Evolutionary conservation across 306 rosid species (phyloP).

Genomic region (Malus fusca): DNA sequence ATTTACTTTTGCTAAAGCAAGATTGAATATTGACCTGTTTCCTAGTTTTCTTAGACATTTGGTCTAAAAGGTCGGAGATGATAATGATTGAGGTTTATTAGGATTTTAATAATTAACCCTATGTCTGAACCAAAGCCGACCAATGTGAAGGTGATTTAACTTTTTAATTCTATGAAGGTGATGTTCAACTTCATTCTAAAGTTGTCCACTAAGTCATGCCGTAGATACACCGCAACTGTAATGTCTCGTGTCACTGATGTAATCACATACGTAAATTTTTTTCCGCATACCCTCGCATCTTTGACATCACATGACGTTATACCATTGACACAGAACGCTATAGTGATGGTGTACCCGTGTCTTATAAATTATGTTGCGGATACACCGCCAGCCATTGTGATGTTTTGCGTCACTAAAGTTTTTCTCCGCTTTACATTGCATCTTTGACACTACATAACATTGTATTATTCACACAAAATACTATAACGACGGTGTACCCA

Average conservation of each 20-base stretch:
- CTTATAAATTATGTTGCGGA: too few relatives aligned
- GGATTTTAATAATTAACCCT: background rate
- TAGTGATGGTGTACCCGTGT: too few relatives aligned
- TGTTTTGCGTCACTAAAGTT: too few relatives aligned
- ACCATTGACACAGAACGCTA: too few relatives aligned
- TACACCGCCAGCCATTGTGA: accelerated
- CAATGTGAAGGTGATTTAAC: background rate
- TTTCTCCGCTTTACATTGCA: too few relatives aligned
- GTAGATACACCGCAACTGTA: too few relatives aligned
- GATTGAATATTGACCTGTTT: background rate
- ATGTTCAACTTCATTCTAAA: slow-evolving; percentile 8
- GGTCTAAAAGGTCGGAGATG: background rate
- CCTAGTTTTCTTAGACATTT: background rate
- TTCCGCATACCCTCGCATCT: too few relatives aligned
- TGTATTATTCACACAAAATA: too few relatives aligned
- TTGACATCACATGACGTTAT: too few relatives aligned
- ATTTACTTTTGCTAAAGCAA: background rate
- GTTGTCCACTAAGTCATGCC: background rate
- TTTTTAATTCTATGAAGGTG: background rate
- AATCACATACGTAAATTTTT: too few relatives aligned
- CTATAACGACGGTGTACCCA: accelerated
- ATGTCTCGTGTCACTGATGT: too few relatives aligned
- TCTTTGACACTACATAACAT: too few relatives aligned
- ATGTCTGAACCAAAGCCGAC: background rate
- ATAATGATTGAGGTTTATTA: background rate